Conservation (phyloP, 768 basidiomycete species). For the Dentipellis fragilis region DNA sequence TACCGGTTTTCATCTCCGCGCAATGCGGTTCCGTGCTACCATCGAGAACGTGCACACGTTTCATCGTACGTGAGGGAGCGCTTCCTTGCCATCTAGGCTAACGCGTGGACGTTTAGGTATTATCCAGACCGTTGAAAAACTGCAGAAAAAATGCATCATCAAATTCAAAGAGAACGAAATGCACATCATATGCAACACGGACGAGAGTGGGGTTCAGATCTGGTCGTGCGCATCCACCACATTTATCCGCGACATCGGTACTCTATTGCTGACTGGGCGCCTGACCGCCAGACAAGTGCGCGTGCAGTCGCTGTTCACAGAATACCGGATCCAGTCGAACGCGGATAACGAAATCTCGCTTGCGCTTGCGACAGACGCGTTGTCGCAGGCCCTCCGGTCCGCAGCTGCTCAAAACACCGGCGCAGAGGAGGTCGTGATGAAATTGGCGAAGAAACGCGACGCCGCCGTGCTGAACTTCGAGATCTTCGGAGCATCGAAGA, state of each 20-base stretch:
- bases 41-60: conserved; percentile 12
- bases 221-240: conserved; percentile 47
- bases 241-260: conserved; percentile 3
- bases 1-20: no score
- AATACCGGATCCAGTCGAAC: conserved; percentile 84
- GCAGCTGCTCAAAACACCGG: conserved; percentile 15
- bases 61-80: conserved; percentile 4
- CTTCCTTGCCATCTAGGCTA: background rate
- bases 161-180: conserved; percentile 66
- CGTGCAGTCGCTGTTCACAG: conserved; percentile 55
- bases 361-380: conserved; percentile 60
- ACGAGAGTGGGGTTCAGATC: conserved; percentile 81
- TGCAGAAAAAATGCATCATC: conserved; percentile 78
- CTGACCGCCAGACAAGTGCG: conserved; percentile 42
- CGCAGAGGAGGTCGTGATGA: conserved; percentile 64
- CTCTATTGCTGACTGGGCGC: no score
- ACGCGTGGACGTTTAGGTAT: conserved; percentile 37
- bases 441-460: conserved; percentile 79
- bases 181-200: conserved; percentile 76
- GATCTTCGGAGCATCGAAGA: conserved; percentile 53
- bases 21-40: conserved; percentile 17
- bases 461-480: conserved; percentile 72
- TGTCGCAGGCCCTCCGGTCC: conserved; percentile 66
- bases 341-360: conserved; percentile 74
- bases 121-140: conserved; percentile 72